Evolutionary conservation across 495 filamentous ascomycete species (phyloP).

Genomic region (Neurospora sp.): DNA sequence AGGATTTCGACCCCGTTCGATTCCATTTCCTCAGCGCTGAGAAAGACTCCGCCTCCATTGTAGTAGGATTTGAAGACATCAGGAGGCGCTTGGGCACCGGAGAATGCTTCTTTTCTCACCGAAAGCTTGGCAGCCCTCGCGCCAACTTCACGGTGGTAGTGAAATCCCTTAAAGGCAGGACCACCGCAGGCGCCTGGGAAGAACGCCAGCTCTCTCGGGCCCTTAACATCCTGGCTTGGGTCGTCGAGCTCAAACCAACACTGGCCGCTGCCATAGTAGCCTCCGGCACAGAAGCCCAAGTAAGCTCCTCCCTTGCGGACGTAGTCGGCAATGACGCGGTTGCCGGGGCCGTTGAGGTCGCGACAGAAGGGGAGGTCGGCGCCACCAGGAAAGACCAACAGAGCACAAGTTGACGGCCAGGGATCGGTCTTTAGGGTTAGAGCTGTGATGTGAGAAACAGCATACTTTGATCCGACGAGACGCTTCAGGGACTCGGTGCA

Average conservation of each 20-base stretch:
- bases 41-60: slow-evolving; percentile 94
- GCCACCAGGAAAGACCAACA: slow-evolving; percentile 90
- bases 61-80: slow-evolving; percentile 70
- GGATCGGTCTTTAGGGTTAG: slow-evolving; percentile 80
- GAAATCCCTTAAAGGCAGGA: slow-evolving; percentile 79
- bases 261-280: slow-evolving; percentile 70
- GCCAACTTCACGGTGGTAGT: slow-evolving; percentile 82
- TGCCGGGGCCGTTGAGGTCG: slow-evolving; percentile 78
- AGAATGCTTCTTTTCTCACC: slow-evolving; percentile 52
- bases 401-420: slow-evolving; percentile 76
- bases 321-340: slow-evolving; percentile 70
- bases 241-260: slow-evolving; percentile 92
- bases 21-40: slow-evolving; percentile 55
- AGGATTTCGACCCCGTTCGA: slow-evolving; percentile 66
- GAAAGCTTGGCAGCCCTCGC: slow-evolving; percentile 61
- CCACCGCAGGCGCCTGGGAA: slow-evolving; percentile 82
- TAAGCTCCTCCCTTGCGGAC: slow-evolving; percentile 79
- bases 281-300: slow-evolving; percentile 88
- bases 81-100: slow-evolving; percentile 40
- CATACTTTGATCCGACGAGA: slow-evolving; percentile 86
- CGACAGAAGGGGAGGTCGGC: slow-evolving; percentile 89
- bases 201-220: slow-evolving; percentile 76
- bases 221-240: slow-evolving; percentile 71
- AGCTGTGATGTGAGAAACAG: slow-evolving; percentile 74
- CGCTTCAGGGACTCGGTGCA: slow-evolving; percentile 79